A percentile compares a stretch with the other conserved stretches of the same genome.
Evolutionary conservation across 75 land plant species (phyloP).

Genomic region (Pseudotsuga menziesii): DNA sequence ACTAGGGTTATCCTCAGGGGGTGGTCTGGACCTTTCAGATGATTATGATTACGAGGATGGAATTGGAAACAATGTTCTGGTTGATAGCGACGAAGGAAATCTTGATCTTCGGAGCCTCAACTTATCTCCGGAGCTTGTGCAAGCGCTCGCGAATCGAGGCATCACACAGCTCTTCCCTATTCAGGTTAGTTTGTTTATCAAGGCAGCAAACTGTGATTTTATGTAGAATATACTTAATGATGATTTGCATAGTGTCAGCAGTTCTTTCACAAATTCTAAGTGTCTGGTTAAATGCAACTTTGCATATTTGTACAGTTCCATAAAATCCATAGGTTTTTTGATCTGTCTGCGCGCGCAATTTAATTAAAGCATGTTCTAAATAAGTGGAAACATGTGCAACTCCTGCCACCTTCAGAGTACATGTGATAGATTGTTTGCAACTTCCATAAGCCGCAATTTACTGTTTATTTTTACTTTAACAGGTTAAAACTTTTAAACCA

Average conservation of each 20-base stretch:
- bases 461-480: too few species aligned
- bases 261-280: not conserved
- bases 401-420: too few species aligned
- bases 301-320: not conserved
- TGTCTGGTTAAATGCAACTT: not conserved
- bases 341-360: not conserved
- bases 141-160: slow-evolving; percentile 66
- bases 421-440: too few species aligned
- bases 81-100: slow-evolving; percentile 28
- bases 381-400: too few species aligned
- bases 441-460: too few species aligned
- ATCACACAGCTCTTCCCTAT: slow-evolving; percentile 92
- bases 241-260: not conserved
- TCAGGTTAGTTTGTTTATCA: slow-evolving; percentile 41
- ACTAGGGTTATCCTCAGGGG: slow-evolving; percentile 16
- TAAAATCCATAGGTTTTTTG: not conserved
- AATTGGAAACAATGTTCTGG: slow-evolving; percentile 4
- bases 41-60: slow-evolving; percentile 11
- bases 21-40: slow-evolving; percentile 2
- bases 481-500: too few species aligned
- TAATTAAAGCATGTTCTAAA: not conserved
- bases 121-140: slow-evolving; percentile 51
- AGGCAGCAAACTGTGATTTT: not conserved
- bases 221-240: not conserved
- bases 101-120: slow-evolving; percentile 62